A percentile compares a stretch with the other conserved stretches of the same genome.
Conservation (phyloP, 23 red algal genomes). For the Gracilaria gracilis region DNA sequence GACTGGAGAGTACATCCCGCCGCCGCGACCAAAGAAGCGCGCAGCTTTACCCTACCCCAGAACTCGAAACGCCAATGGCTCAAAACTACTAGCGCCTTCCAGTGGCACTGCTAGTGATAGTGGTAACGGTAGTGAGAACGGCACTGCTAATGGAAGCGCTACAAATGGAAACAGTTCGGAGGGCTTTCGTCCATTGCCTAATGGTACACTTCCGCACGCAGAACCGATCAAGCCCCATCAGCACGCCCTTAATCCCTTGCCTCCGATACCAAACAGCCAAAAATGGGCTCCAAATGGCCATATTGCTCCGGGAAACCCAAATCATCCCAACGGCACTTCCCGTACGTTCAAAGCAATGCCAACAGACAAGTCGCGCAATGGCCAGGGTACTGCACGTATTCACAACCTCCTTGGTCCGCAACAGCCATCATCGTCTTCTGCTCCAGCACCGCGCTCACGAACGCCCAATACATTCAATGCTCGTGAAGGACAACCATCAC, state of each 20-base stretch:
- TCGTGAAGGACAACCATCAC: background rate
- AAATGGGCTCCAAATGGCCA: slow-evolving; percentile 1
- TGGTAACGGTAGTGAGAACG: slow-evolving; percentile 55
- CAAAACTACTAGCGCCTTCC: background rate
- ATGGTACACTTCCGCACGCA: background rate
- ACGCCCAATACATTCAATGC: background rate
- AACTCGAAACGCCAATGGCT: slow-evolving; percentile 20
- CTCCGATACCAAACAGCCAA: background rate
- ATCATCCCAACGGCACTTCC: background rate
- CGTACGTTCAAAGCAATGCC: background rate
- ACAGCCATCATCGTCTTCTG: background rate
- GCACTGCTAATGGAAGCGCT: background rate
- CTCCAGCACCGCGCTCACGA: background rate
- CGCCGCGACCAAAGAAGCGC: slow-evolving; percentile 84
- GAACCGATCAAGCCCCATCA: background rate
- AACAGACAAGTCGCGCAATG: background rate
- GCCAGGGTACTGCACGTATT: background rate
- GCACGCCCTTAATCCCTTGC: background rate
- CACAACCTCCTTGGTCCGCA: background rate
- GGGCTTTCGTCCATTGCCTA: background rate
- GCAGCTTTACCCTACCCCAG: slow-evolving; percentile 51
- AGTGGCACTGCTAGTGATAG: slow-evolving; percentile 2
- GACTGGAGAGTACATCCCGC: slow-evolving; percentile 98
- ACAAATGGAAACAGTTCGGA: background rate
- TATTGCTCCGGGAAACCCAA: background rate